These are phyloP conservation scores for Moesziomyces antarcticus DNA, from an alignment of 1,284 basidiomycete species.

Conservation along the genomic window DNA sequence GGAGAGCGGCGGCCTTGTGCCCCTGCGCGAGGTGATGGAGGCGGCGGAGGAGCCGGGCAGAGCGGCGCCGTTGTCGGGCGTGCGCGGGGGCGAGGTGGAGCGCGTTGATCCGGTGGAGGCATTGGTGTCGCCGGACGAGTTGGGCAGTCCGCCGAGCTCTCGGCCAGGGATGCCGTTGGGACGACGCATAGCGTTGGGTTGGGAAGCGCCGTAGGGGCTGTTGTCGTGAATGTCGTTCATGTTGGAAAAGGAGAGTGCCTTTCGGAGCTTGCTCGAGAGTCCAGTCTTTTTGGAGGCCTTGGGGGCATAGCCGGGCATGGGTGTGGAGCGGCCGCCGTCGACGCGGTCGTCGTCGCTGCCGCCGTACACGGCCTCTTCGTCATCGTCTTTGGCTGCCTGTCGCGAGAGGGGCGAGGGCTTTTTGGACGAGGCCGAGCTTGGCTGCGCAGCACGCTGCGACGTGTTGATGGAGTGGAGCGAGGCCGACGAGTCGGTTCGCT, in stretches of 20 bases:
- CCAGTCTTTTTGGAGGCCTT: conserved; percentile 55
- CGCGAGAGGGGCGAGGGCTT: conserved; percentile 60
- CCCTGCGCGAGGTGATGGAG: conserved; percentile 59
- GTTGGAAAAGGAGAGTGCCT: conserved; percentile 59
- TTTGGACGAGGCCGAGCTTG: conserved; percentile 37
- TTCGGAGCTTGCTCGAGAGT: conserved; percentile 57
- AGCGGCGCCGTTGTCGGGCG: conserved; percentile 55
- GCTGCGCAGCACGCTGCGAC: conserved; percentile 21
- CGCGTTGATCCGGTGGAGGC: conserved; percentile 59
- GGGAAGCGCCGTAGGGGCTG: conserved; percentile 5
- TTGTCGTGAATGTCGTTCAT: conserved; percentile 51
- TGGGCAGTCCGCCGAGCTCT: conserved; percentile 36
- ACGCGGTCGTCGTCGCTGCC: conserved; percentile 58
- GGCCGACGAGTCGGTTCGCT: conserved; percentile 32
- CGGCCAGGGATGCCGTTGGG: conserved; percentile 25
- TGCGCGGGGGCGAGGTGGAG: conserved; percentile 60
- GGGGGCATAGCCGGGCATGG: conserved; percentile 49
- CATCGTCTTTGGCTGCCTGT: conserved; percentile 50
- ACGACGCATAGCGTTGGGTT: conserved; percentile 16
- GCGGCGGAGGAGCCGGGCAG: conserved; percentile 54
- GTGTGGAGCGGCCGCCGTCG: conserved; percentile 49
- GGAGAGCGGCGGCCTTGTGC: conserved; percentile 55
- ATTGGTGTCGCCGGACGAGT: conserved; percentile 55
- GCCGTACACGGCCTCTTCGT: conserved; percentile 52
- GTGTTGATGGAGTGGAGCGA: conserved; percentile 33